phyloP scores from a whole-genome alignment of 106 monocot genomes.

The Amphibolis antarctica region DNA sequence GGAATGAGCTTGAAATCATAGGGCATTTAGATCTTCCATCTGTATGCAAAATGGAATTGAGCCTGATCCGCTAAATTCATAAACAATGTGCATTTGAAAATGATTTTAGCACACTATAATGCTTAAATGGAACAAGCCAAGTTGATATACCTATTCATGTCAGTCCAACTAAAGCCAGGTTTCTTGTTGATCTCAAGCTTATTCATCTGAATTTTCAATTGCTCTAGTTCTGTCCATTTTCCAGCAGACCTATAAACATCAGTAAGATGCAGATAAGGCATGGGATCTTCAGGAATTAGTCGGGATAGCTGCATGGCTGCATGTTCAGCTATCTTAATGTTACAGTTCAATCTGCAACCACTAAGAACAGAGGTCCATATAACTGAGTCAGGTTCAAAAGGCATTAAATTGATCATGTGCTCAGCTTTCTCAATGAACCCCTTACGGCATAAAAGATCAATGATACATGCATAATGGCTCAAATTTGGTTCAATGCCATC shows the following conservation, averaged over 20 bases:
- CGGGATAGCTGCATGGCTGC: conserved; percentile 31
- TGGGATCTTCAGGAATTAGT: conserved; percentile 25
- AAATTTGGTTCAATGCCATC: conserved; percentile 30
- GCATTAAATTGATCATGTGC: conserved; percentile 30
- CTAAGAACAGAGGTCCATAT: conserved; percentile 41
- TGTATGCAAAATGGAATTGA: too few species aligned
- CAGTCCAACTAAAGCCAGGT: conserved; percentile 55
- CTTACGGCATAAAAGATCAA: conserved; percentile 44
- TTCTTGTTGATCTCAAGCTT: conserved; percentile 12
- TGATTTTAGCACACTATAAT: neutral
- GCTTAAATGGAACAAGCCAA: neutral
- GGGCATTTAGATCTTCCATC: too few species aligned
- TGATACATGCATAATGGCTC: conserved; percentile 49
- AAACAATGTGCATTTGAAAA: too few species aligned
- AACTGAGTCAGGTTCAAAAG: conserved; percentile 31
- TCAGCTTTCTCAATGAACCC: conserved; percentile 32
- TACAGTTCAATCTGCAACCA: conserved; percentile 28
- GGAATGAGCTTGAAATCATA: too few species aligned
- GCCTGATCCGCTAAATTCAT: too few species aligned
- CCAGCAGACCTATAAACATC: conserved; percentile 29
- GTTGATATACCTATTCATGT: conserved; percentile 11
- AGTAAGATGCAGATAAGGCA: conserved; percentile 46
- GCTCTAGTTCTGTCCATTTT: conserved; percentile 21
- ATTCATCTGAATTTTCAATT: conserved; percentile 18
- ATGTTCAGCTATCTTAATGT: conserved; percentile 30